These are phyloP conservation scores for Diversispora eburnea DNA, from an alignment of 192 early-diverging fungal genomes.

Conservation along the genomic window DNA sequence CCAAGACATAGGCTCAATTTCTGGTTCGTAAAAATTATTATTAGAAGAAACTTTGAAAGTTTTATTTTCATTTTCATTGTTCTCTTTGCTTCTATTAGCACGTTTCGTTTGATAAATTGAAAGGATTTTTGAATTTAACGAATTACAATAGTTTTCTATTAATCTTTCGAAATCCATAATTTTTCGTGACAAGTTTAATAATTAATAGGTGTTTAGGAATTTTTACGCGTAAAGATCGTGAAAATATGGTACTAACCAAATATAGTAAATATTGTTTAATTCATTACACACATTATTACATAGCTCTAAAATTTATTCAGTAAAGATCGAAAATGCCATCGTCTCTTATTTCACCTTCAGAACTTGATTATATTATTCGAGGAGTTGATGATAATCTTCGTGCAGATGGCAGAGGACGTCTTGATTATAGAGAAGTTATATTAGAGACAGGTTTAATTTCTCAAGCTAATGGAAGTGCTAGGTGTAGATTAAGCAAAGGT, in stretches of 20 bases:
- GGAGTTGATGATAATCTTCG: conserved; percentile 80
- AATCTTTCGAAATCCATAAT: not conserved
- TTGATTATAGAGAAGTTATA: conserved; percentile 71
- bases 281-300: too few relatives aligned
- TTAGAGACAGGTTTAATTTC: conserved; percentile 86
- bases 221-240: too few relatives aligned
- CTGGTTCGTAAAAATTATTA: not conserved
- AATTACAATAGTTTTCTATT: not conserved
- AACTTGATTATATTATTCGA: conserved; percentile 77
- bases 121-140: not conserved
- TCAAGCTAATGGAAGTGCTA: conserved; percentile 88
- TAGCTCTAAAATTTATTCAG: too few relatives aligned
- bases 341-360: conserved; percentile 66
- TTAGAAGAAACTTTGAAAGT: not conserved
- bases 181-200: not conserved
- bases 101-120: not conserved
- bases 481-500: conserved; percentile 73
- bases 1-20: not conserved
- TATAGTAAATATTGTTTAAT: too few relatives aligned
- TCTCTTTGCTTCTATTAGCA: not conserved
- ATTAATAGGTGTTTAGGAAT: too few relatives aligned
- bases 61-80: not conserved
- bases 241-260: too few relatives aligned
- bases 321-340: conserved; percentile 39
- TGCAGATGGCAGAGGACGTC: conserved; percentile 79